A percentile compares a stretch with the other conserved stretches of the same genome.
These are phyloP conservation scores for Kwoniella botswanensis DNA, from an alignment of 768 basidiomycete species.

Conservation along the genomic window DNA sequence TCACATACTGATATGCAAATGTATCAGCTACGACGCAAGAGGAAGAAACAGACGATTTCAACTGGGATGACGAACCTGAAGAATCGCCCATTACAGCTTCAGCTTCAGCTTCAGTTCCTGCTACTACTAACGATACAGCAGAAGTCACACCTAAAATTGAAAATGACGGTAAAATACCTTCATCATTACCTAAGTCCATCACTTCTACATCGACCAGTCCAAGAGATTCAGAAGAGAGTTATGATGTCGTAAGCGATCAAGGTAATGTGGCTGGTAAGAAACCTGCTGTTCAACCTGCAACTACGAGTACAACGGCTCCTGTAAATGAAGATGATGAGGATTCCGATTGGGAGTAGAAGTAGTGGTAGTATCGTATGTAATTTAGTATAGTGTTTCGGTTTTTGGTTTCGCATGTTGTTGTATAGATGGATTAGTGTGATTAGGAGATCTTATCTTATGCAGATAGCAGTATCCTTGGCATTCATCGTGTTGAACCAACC, in stretches of 20 bases:
- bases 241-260: slow-evolving; percentile 54
- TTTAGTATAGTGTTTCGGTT: neutral
- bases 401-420: neutral
- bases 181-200: neutral
- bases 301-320: slow-evolving; percentile 3
- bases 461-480: neutral
- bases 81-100: slow-evolving; percentile 19
- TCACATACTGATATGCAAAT: neutral
- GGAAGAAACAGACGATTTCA: slow-evolving; percentile 52
- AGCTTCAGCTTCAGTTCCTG: slow-evolving; percentile 5
- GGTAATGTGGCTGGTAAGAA: slow-evolving; percentile 7
- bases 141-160: slow-evolving; percentile 25
- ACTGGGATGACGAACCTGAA: slow-evolving; percentile 56
- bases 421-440: neutral
- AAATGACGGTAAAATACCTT: slow-evolving; percentile 23
- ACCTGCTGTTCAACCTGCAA: neutral
- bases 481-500: neutral
- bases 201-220: slow-evolving; percentile 45
- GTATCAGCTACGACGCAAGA: slow-evolving; percentile 34
- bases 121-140: neutral
- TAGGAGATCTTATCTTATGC: neutral
- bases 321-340: slow-evolving; percentile 51
- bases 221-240: slow-evolving; percentile 56
- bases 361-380: neutral
- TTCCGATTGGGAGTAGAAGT: slow-evolving; percentile 54